These are phyloP conservation scores for Candida boleticola DNA, from an alignment of 805 yeast genomes.

Conservation along the genomic window DNA sequence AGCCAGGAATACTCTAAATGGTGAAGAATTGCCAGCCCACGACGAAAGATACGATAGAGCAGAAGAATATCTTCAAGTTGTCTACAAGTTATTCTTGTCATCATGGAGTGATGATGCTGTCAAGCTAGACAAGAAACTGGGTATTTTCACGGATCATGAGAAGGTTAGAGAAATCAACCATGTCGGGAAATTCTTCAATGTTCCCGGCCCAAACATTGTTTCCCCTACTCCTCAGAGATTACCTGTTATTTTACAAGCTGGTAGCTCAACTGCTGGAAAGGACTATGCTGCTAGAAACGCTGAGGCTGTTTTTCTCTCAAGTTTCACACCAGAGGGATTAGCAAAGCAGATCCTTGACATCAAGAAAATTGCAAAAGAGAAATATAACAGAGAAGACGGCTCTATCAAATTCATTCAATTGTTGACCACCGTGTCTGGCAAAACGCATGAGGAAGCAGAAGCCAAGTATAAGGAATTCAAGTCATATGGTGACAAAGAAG, in stretches of 20 bases:
- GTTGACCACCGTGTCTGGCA: constrained; percentile 37
- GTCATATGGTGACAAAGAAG: constrained; percentile 36
- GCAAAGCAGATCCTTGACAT: constrained; percentile 26
- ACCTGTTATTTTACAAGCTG: constrained; percentile 46
- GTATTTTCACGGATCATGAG: constrained; percentile 37
- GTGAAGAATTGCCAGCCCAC: constrained; percentile 35
- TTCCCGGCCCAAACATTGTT: constrained; percentile 43
- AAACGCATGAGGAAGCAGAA: constrained; percentile 41
- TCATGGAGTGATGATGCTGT: constrained; percentile 47
- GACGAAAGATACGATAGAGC: constrained; percentile 41
- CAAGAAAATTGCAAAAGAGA: constrained; percentile 29
- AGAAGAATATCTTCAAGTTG: constrained; percentile 38
- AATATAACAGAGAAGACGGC: constrained; percentile 32
- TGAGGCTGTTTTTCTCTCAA: constrained; percentile 41
- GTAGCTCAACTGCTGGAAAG: constrained; percentile 39
- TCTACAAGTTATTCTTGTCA: constrained; percentile 37
- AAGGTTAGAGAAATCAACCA: constrained; percentile 40
- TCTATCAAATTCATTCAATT: constrained; percentile 37
- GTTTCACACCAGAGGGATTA: constrained; percentile 27
- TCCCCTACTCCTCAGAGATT: constrained; percentile 44
- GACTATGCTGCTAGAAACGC: constrained; percentile 44
- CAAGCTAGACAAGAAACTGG: constrained; percentile 22
- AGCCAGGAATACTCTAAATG: constrained; percentile 38
- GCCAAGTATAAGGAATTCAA: constrained; percentile 31
- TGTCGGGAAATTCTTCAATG: constrained; percentile 39